These are phyloP conservation scores for Alternaria tenuissima DNA, from an alignment of 2,329 filamentous ascomycete species.

Conservation along the genomic window DNA sequence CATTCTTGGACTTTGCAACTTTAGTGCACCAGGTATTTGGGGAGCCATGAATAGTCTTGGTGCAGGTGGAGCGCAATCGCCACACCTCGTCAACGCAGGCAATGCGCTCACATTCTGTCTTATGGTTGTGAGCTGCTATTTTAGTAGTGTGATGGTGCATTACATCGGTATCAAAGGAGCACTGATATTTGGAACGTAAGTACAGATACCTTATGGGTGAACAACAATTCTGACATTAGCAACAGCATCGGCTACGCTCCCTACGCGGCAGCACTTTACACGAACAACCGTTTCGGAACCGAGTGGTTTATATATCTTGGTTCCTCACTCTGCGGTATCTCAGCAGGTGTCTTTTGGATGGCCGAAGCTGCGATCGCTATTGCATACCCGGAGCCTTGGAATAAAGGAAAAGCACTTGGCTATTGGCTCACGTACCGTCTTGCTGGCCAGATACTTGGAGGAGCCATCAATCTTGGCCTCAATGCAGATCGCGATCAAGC, in stretches of 20 bases:
- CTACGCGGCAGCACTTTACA: slow-evolving; percentile 74
- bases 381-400: slow-evolving; percentile 72
- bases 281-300: slow-evolving; percentile 72
- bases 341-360: slow-evolving; percentile 78
- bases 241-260: slow-evolving; percentile 71
- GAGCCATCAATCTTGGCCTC: slow-evolving; percentile 74
- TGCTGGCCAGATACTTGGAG: slow-evolving; percentile 73
- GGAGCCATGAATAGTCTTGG: slow-evolving; percentile 75
- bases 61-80: slow-evolving; percentile 71
- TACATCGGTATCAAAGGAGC: slow-evolving; percentile 76
- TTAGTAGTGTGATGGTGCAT: slow-evolving; percentile 69
- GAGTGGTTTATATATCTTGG: slow-evolving; percentile 75
- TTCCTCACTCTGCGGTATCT: slow-evolving; percentile 73
- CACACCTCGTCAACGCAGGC: slow-evolving; percentile 73
- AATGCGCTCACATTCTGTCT: slow-evolving; percentile 76
- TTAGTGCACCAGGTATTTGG: slow-evolving; percentile 76
- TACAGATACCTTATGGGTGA: neutral
- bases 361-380: slow-evolving; percentile 77
- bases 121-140: slow-evolving; percentile 75
- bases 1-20: slow-evolving; percentile 74
- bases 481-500: slow-evolving; percentile 66
- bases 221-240: neutral
- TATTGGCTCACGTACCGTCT: slow-evolving; percentile 72
- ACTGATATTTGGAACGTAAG: slow-evolving; percentile 73
- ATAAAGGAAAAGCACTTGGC: slow-evolving; percentile 59